Evolutionary conservation across 2,329 filamentous ascomycete species (phyloP).

Genomic region (Chaetomium olivaceum): DNA sequence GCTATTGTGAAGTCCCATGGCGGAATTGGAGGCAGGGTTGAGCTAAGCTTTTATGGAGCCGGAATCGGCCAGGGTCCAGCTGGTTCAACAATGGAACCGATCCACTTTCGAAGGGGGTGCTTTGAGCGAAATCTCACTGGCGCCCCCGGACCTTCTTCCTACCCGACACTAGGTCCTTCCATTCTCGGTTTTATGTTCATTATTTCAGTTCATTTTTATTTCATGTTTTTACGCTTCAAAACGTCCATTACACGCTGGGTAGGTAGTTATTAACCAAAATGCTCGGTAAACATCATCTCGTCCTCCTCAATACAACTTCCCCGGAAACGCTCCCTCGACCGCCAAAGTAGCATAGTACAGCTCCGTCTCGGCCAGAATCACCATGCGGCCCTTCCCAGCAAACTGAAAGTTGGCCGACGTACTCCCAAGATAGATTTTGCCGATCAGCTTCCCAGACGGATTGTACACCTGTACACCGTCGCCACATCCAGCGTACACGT

Average conservation of each 20-base stretch:
- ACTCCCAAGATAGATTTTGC: constrained; percentile 57
- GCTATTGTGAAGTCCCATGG: background rate
- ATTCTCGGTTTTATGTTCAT: too few species aligned
- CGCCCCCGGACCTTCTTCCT: too few species aligned
- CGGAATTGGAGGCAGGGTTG: constrained; percentile 1
- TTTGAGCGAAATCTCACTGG: too few species aligned
- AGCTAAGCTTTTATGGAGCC: constrained; percentile 7
- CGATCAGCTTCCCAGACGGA: constrained; percentile 49
- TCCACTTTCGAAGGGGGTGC: background rate
- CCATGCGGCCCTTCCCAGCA: constrained; percentile 44
- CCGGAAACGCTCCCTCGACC: constrained; percentile 30
- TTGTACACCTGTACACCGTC: constrained; percentile 55
- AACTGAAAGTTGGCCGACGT: constrained; percentile 52
- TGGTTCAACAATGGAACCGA: background rate
- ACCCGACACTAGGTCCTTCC: too few species aligned
- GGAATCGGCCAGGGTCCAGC: background rate
- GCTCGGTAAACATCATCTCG: background rate
- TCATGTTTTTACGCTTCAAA: background rate
- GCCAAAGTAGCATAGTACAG: constrained; percentile 44
- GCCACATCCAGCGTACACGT: constrained; percentile 55
- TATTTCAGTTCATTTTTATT: too few species aligned
- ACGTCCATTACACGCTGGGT: background rate
- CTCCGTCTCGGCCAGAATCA: constrained; percentile 46
- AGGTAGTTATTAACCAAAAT: background rate
- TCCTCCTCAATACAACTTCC: constrained; percentile 19